Conservation (phyloP, 2,329 filamentous ascomycete species). For the Diaporthe australafricana region DNA sequence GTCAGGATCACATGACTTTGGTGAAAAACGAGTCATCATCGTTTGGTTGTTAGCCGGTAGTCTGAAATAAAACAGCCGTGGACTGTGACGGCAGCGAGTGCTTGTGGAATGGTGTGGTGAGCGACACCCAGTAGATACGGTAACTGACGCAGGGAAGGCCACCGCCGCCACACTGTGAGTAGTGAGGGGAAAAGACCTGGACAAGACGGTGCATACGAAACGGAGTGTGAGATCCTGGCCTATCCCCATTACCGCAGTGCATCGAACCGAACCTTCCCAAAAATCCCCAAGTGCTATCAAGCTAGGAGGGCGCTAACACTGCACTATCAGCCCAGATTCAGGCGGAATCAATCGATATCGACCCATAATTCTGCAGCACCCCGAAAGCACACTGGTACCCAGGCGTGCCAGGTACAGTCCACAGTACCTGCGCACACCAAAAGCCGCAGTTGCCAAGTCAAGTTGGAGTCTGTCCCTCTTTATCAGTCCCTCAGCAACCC, state of each 20-base stretch:
- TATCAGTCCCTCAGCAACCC: background rate
- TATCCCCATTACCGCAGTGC: background rate
- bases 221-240: conserved; percentile 11
- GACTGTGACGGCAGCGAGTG: background rate
- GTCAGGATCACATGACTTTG: background rate
- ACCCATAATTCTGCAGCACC: conserved; percentile 37
- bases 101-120: conserved; percentile 5
- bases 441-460: background rate
- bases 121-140: background rate
- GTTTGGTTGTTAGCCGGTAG: background rate
- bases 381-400: background rate
- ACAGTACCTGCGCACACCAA: background rate
- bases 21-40: background rate
- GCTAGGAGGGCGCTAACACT: conserved; percentile 27
- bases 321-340: conserved; percentile 42
- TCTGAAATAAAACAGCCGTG: background rate
- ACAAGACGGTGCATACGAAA: conserved; percentile 15
- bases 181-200: background rate
- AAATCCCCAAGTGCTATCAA: background rate
- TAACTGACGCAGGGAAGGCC: background rate
- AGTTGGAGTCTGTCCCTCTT: background rate
- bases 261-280: conserved; percentile 24
- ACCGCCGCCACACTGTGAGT: conserved; percentile 15
- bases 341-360: conserved; percentile 39
- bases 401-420: background rate